Percentiles rank a stretch among this genome's conserved stretches.
Evolutionary conservation across 2,329 filamentous ascomycete genomes (phyloP).

Genomic region (Ophiostoma tasmaniense): DNA sequence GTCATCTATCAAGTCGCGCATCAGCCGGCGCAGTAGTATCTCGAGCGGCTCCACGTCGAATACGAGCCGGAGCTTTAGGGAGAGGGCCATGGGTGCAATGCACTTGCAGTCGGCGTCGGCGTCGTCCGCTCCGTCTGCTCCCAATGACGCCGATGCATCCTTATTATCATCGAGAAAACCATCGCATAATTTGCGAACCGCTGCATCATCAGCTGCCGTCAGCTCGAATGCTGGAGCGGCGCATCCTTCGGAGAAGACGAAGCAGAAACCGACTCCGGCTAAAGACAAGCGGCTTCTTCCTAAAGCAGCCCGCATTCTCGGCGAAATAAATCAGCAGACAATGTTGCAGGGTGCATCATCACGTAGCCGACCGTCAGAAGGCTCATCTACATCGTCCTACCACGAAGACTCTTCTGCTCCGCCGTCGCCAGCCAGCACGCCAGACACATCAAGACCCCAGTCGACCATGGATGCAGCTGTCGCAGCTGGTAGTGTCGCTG

Average conservation of each 20-base stretch:
- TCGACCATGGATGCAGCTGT: slow-evolving; percentile 30
- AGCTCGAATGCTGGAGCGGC: too few species aligned
- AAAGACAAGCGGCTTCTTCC: slow-evolving; percentile 10
- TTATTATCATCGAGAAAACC: background rate
- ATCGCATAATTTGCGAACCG: background rate
- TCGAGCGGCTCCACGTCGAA: slow-evolving; percentile 14
- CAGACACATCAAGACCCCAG: slow-evolving; percentile 36
- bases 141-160: background rate
- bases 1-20: slow-evolving; percentile 19
- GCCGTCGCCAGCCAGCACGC: slow-evolving; percentile 33
- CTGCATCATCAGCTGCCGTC: background rate
- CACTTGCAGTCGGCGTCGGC: slow-evolving; percentile 3
- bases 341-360: background rate
- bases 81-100: slow-evolving; percentile 16
- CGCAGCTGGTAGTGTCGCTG: slow-evolving; percentile 2
- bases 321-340: slow-evolving; percentile 14
- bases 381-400: slow-evolving; percentile 35
- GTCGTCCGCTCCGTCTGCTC: background rate
- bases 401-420: slow-evolving; percentile 32
- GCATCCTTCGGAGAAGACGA: background rate
- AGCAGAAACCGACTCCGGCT: background rate
- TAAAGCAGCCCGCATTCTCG: slow-evolving; percentile 16
- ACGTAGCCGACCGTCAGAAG: slow-evolving; percentile 10
- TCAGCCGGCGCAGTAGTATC: slow-evolving; percentile 17
- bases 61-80: slow-evolving; percentile 17